Base-by-base conservation (phyloP, 2,329 filamentous ascomycete genomes). In the Ceratocystis lukuohia region DNA sequence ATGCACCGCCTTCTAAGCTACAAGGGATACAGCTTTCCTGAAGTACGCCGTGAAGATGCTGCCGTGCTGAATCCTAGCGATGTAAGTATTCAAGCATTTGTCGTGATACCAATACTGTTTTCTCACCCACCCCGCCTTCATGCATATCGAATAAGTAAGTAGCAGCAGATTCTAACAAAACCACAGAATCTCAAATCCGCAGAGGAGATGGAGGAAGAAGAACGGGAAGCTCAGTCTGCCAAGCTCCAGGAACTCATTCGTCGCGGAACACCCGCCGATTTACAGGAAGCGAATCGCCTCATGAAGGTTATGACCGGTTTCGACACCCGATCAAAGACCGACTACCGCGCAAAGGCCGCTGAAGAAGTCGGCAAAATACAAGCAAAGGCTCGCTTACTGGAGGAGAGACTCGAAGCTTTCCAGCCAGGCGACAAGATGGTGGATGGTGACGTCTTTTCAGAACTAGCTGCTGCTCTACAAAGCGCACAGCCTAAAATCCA, bases 261-360 rank as follows among this genome's bases (percentile, higher is more conserved):
- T 68, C 83, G 94, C 70, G 94, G 94, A 65, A 87, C 89, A 3
- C 94, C 94, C 30, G 88, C 95, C 70, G 94, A 99, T 75, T 78
- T 99, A 68, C 93, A 96, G 75, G 94, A 99, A 79, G 94, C 94
- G 65, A 99, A 97, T 74, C 87, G 91, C 71, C 81, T 99, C 65
- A 99, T 99, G 94, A 99, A 99, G 77, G 84, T 99, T 70, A 97
- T 99, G 94, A 94, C 94, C 65, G 94, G 94, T 69, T 99, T 89
- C 76, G 94, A 99, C 75, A 96, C 90, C 67, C 82, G 92, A 71
- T 88, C 91, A 74, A 97, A 97, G 78, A 96, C 94, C 1, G 93
- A 99, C 77, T 99, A 96, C 77, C 87, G 94, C 70, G 94, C 94
- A 69, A 99, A 99, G 77, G 94, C 94, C 1, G 94, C 94, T 8